Base-by-base conservation (phyloP, 148 eudicot genomes). In the Polygonum aviculare region DNA sequence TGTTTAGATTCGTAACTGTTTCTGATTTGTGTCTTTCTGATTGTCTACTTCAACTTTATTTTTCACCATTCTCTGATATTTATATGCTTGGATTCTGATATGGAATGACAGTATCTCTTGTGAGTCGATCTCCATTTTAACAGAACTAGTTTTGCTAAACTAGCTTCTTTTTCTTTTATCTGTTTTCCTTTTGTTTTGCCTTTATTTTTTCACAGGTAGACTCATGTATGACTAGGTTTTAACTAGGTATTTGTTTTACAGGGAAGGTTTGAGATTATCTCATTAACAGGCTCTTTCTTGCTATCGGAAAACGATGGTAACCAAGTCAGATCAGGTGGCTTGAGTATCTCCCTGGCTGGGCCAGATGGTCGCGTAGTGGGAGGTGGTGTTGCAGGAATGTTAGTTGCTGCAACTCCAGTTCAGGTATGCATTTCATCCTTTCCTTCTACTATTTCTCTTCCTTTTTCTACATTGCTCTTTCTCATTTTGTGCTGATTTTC, bases 221-320 rank as follows among this genome's bases (percentile, higher is more conserved):
- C 7, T 26, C 41, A 69, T 69, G 31, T 26, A 26, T 12, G 41
- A 14, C 45, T 16, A 7, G 44, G 15, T 26, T 26, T 26, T 26
- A 26, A 26, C 31, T 26, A 40, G 49, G 16, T 15, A 45, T 71
- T n/a, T 39, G 12, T 39, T 38, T 74, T 87, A 83, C 89, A 96
- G 99, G 99, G 99, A 54, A 91, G 90, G 48, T 96, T 80, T 71
- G 94, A 96, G 83, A 93, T 96, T 4, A 93, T 96, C 52, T 92
- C 99, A 51, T 78, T 96, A 72, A 85, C 98, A 19, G 99, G 99
- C 70, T 93, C 99, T 39, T 91, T 81, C 79, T 60, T 82, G 74
- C 76, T 84, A 71, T 84, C 97, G 72, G 97, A 93, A 71, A 87
- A 78, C 74, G 81, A 77, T 79, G 91, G 88, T 55, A 85, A 79